Base-by-base conservation (phyloP, 1,284 basidiomycete genomes). In the Phylloboletellus chloephorus region DNA sequence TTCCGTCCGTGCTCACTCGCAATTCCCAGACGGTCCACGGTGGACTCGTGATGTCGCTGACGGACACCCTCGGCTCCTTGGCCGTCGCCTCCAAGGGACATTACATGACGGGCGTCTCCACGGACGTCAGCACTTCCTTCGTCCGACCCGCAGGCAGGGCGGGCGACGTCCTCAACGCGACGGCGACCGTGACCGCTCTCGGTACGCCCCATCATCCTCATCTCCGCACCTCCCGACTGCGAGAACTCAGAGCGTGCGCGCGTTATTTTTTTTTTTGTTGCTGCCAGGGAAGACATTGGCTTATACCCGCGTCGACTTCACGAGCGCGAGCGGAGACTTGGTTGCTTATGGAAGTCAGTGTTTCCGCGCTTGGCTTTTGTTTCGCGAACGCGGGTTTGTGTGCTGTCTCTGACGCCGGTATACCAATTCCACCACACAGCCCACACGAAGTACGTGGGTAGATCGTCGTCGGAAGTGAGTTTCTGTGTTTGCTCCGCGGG, bases 401-500 rank as follows among this genome's bases (percentile, higher is more conserved):
- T 33, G 11, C n/a, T 11, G 13, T 5, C 31, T n/a, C 46, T 43
- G 39, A 57, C 31, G n/a, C n/a, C n/a, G n/a, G n/a, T n/a, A n/a
- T n/a, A 29, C 20, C 7, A 5, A 12, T 36, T n/a, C 43, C 33
- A n/a, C 33, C 8, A 30, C n/a, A 6, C 47, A 88, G 86, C 79
- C 50, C 90, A 94, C 57, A 94, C 90, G 6, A 94, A 95, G 63
- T 93, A 88, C 52, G 72, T 94, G 44, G 88, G 85, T 11, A 86
- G 78, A 58, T 87, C 85, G 5, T 71, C 75, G 11, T 69, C 68
- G 4, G 78, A 87, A 53, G 63, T 71, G 47, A n/a, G n/a, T n/a
- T n/a, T n/a, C n/a, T n/a, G n/a, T n/a, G n/a, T n/a, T n/a, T n/a
- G n/a, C n/a, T n/a, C n/a, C n/a, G n/a, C n/a, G n/a, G n/a, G n/a